A percentile compares a stretch with the other conserved stretches of the same genome.
phyloP scores from a whole-genome alignment of 345 rosid species.

The Populus nigra region DNA sequence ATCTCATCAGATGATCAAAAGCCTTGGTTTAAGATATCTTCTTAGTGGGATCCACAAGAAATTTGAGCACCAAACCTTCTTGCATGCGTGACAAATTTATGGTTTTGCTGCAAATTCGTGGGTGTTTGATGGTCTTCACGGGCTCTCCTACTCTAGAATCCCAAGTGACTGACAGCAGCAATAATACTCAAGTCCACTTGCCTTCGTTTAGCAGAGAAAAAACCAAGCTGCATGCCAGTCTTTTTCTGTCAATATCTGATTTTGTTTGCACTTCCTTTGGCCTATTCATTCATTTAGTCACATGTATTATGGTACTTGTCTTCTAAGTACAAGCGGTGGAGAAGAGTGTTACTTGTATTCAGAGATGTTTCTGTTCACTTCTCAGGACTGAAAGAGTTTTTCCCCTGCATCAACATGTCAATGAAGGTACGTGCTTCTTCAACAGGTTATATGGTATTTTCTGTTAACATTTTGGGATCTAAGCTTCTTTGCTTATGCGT shows the following conservation, averaged over 20 bases:
- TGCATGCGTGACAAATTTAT: conserved; percentile 34
- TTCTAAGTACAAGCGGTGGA: background rate
- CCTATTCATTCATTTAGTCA: conserved; percentile 15
- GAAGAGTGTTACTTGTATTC: no score
- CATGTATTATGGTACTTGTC: background rate
- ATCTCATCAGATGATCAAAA: background rate
- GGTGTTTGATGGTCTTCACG: conserved; percentile 18
- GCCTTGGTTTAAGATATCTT: background rate
- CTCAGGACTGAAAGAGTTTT: background rate
- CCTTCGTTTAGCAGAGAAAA: conserved; percentile 23
- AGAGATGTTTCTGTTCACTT: conserved; percentile 1
- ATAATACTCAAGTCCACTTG: conserved; percentile 30
- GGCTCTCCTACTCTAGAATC: conserved; percentile 12
- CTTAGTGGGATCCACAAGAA: conserved; percentile 10
- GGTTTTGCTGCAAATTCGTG: conserved; percentile 18
- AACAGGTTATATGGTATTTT: background rate
- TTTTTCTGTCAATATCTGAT: conserved; percentile 33
- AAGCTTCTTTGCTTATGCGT: background rate
- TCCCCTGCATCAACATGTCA: background rate
- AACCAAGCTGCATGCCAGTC: conserved; percentile 21
- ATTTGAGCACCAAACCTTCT: conserved; percentile 6
- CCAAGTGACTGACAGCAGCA: conserved; percentile 11
- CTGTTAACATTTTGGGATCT: background rate
- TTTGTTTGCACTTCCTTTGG: conserved; percentile 14
- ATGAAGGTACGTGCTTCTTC: background rate